Base-by-base conservation (phyloP, 139 green algal species). In the Pleodorina starrii region DNA sequence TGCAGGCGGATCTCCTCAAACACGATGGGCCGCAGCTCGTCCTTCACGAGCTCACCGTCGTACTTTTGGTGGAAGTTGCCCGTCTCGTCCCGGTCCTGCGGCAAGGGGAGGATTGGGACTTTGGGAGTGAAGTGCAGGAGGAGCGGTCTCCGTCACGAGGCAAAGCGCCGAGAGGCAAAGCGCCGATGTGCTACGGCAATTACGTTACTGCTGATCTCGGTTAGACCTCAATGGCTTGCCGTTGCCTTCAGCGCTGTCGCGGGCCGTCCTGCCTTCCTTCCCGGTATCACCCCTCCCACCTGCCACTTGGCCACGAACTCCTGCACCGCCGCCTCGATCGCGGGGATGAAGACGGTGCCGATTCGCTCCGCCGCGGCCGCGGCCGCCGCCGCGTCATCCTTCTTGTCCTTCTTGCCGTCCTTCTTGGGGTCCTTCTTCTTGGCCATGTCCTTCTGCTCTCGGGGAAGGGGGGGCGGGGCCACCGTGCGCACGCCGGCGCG, bases 1-100 rank as follows among this genome's bases (percentile, higher is more conserved):
- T 96, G 91, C 68, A 88, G 68, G 27, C 97, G 92, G 57, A 99
- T 92, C 90, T 98, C 94, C 91, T 99, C 97, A 91, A 98, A 97
- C 50, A 99, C 97, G n/a, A 97, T 91, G 3, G 96, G 96, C 73
- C 97, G 92, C 91, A 99, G 86, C 92, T 96, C 95, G 29, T 96
- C 96, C 78, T 97, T 97, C 2, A 98, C 92, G 89, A 99, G 93
- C 90, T 97, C 96, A 0, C 84, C 29, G 69, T 94, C 91, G 76
- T 95, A 94, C 89, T 94, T 95, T 85, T 97, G 95, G 48, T 91
- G 90, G 66, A 97, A 97, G 91, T 97, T 97, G 86, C 80, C 80
- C 35, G 51, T 86, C 86, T 97, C 95, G 72, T 95, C 91, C 6
- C 92, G 89, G 59, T 96, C 92, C 82, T 88, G 80, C 40, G 27